phyloP scores from a whole-genome alignment of 148 eudicot genomes.

The Hydrangea macrophylla region DNA sequence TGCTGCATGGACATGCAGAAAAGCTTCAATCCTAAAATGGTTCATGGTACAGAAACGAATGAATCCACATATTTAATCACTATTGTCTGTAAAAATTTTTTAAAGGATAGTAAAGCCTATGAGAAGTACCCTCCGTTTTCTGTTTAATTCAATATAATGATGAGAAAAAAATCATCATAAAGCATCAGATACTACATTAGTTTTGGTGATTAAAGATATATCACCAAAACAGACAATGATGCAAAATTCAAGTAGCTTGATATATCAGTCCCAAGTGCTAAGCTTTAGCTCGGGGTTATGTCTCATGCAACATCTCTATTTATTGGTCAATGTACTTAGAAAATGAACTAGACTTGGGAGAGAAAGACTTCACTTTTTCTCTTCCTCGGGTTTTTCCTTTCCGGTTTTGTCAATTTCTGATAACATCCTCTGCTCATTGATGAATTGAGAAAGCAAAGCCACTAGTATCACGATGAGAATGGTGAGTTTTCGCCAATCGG shows the following conservation, averaged over 20 bases:
- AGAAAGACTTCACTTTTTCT: slow-evolving; percentile 28
- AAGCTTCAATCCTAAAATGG: not conserved
- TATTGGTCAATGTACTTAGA: not conserved
- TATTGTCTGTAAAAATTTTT: not conserved
- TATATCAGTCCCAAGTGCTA: slow-evolving; percentile 55
- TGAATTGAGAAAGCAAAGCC: slow-evolving; percentile 58
- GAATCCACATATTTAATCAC: not conserved
- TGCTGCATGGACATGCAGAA: not conserved
- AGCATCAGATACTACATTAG: slow-evolving; percentile 29
- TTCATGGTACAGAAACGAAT: not conserved
- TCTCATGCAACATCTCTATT: slow-evolving; percentile 47
- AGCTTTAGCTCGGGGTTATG: slow-evolving; percentile 58
- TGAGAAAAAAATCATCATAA: slow-evolving; percentile 6
- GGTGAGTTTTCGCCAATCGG: slow-evolving; percentile 51
- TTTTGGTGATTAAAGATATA: slow-evolving; percentile 46
- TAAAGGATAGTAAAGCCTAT: not conserved
- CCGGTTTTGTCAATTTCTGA: slow-evolving; percentile 33
- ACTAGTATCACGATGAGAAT: slow-evolving; percentile 57
- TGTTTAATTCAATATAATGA: not conserved
- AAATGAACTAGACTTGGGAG: not conserved
- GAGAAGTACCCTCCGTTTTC: not conserved
- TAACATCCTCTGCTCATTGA: slow-evolving; percentile 62
- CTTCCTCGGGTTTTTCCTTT: slow-evolving; percentile 28
- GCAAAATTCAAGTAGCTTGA: slow-evolving; percentile 59
- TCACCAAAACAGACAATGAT: slow-evolving; percentile 33